Evolutionary conservation across 768 basidiomycete species (phyloP), one percentile per base, ranked within the genome.

Genomic region (Phaeotremella fagi): DNA sequence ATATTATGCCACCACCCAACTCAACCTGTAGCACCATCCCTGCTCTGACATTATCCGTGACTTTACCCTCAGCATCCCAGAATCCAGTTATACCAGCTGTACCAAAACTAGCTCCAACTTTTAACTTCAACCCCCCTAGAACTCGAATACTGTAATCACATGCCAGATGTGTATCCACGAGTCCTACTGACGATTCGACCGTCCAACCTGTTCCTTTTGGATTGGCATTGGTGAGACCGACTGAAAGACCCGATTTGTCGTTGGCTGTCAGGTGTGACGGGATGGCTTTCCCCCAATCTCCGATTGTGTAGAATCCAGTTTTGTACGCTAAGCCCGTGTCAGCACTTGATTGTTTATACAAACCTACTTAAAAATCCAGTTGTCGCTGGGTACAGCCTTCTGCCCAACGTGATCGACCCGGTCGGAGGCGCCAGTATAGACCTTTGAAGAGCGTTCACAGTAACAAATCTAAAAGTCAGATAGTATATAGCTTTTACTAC

Each of bases 311-410:
- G 20, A 67, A 64, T 15, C 77, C 77, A 0, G 75, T 63, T 42
- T 61, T 59, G 45, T 52, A 64, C 0, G 66, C 68, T 70, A 41
- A 24, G 27, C 16, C 7, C 7, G n/a, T 6, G 27, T 48, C 48
- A 42, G 49, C 35, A 38, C 33, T 35, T 35, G 9, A n/a, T 31
- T 14, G 43, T 27, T 33, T 11, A 14, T 3, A 12, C 27, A 27
- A 46, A n/a, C 22, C 20, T 29, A 60, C 65, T 73, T 29, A 75
- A 63, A 52, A 73, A 76, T 27, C 67, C 71, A 2, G 76, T 78
- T 5, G 72, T 68, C 22, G 59, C 42, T 3, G 65, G 59, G 54
- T 65, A 73, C 26, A 77, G 48, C 11, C 70, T 61, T 1, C 75
- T 57, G 0, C 75, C 76, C 43, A 74, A 45, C 3, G 66, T 67